These are phyloP conservation scores for Leishmania mexicana DNA, from an alignment of 208 protist species.

Conservation along the genomic window DNA sequence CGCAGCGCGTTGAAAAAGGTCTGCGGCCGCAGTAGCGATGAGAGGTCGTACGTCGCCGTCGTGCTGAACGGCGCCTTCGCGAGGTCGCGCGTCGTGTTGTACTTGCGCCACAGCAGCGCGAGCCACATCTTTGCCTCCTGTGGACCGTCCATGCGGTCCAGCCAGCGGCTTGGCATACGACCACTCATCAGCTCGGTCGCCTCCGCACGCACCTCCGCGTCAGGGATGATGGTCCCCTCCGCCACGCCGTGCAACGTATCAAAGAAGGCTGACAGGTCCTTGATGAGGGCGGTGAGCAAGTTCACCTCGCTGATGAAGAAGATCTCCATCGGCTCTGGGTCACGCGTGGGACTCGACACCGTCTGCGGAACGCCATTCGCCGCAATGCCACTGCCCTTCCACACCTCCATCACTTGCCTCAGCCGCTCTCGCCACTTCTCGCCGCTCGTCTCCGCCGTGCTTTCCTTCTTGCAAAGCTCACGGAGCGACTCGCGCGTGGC, in stretches of 20 bases:
- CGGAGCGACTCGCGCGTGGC: conserved; percentile 77
- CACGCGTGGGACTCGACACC: conserved; percentile 21
- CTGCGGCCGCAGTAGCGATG: conserved; percentile 89
- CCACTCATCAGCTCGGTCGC: conserved; percentile 83
- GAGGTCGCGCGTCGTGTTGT: conserved; percentile 34
- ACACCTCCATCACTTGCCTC: conserved; percentile 83
- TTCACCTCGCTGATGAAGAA: conserved; percentile 93
- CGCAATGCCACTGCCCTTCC: conserved; percentile 57
- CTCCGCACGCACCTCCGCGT: conserved; percentile 53
- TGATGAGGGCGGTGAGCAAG: conserved; percentile 64
- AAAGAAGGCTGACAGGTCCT: conserved; percentile 67
- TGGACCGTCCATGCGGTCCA: conserved; percentile 86
- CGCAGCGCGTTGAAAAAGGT: conserved; percentile 96
- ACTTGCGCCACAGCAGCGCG: conserved; percentile 63
- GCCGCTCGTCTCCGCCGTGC: conserved; percentile 17
- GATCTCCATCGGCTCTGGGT: conserved; percentile 81
- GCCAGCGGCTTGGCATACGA: conserved; percentile 86
- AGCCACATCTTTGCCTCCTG: conserved; percentile 85
- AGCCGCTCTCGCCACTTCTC: conserved; percentile 85
- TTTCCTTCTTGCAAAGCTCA: conserved; percentile 44
- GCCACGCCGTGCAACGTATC: conserved; percentile 69
- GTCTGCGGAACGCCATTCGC: conserved; percentile 7
- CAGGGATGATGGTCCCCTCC: conserved; percentile 85
- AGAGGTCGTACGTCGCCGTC: conserved; percentile 72
- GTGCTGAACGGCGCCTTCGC: conserved; percentile 47